Percentiles rank a stretch among this genome's conserved stretches.
Conservation (phyloP, 345 rosid genomes). For the Rubroshorea leprosula region DNA sequence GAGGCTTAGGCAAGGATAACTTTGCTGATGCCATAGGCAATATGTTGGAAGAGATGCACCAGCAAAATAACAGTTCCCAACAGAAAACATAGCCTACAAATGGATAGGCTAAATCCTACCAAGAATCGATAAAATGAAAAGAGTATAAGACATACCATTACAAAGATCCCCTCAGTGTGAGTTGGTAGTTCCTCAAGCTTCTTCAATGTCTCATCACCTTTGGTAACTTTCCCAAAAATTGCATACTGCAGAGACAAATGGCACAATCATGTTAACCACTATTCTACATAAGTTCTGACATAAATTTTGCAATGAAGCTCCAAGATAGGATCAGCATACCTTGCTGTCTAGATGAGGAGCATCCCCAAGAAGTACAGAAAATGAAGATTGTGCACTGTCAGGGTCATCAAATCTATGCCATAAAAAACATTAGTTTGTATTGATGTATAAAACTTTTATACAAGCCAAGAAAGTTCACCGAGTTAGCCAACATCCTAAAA, state of each 20-base stretch:
- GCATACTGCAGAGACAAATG: constrained; percentile 58
- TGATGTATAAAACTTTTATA: neutral
- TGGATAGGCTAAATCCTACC: neutral
- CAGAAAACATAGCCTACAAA: neutral
- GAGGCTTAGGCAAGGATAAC: too few relatives aligned
- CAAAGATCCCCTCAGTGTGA: constrained; percentile 84
- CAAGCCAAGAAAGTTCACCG: neutral
- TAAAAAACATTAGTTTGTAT: neutral
- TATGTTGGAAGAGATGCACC: neutral
- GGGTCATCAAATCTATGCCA: constrained; percentile 68
- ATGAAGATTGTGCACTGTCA: constrained; percentile 82
- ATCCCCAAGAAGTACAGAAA: constrained; percentile 92
- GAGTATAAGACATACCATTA: constrained; percentile 52
- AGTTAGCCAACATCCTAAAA: neutral
- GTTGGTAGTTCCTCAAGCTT: constrained; percentile 90
- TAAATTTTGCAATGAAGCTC: constrained; percentile 5
- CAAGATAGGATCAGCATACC: constrained; percentile 36
- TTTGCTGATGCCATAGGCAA: neutral
- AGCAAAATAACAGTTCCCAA: neutral
- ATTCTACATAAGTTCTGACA: constrained; percentile 11
- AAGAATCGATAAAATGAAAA: neutral
- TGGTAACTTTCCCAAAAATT: constrained; percentile 90
- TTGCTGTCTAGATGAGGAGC: constrained; percentile 92
- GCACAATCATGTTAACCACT: constrained; percentile 8
- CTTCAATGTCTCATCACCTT: constrained; percentile 84